Evolutionary conservation across 2,329 filamentous ascomycete genomes (phyloP).

Genomic region (Fusarium sp.): DNA sequence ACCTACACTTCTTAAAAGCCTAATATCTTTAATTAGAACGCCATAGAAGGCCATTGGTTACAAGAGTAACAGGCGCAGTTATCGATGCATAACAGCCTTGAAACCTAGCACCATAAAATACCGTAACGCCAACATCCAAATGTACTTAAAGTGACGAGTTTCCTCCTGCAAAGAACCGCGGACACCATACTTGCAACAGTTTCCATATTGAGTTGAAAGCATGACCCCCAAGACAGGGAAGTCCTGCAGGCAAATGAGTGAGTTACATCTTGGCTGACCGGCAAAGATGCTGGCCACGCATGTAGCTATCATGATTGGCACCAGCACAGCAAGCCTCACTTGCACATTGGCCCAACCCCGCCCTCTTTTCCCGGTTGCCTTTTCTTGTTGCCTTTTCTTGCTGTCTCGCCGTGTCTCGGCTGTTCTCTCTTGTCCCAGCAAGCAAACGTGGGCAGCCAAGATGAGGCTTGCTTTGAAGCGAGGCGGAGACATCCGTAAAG

Average conservation of each 20-base stretch:
- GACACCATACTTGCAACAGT: not conserved
- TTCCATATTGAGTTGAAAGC: not conserved
- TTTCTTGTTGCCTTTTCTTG: not conserved
- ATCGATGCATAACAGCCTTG: too few species aligned
- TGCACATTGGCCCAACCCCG: not conserved
- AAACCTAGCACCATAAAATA: too few species aligned
- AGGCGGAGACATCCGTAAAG: too few species aligned
- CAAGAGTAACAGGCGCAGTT: too few species aligned
- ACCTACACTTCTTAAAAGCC: not conserved
- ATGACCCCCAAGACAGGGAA: not conserved
- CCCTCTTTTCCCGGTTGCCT: not conserved
- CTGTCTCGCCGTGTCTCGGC: not conserved
- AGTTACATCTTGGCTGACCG: not conserved
- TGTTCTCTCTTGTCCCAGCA: not conserved
- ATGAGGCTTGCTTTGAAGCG: not conserved
- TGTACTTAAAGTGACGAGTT: not conserved
- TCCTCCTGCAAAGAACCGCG: not conserved
- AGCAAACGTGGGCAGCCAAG: not conserved
- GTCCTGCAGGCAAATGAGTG: not conserved
- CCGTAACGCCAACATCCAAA: too few species aligned
- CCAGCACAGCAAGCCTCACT: not conserved
- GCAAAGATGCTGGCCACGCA: not conserved
- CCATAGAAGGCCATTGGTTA: not conserved
- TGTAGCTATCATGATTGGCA: not conserved
- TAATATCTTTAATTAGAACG: not conserved